Evolutionary conservation across 2,329 filamentous ascomycete genomes (phyloP).

Genomic region (Arthrobotrys sphaeroides): DNA sequence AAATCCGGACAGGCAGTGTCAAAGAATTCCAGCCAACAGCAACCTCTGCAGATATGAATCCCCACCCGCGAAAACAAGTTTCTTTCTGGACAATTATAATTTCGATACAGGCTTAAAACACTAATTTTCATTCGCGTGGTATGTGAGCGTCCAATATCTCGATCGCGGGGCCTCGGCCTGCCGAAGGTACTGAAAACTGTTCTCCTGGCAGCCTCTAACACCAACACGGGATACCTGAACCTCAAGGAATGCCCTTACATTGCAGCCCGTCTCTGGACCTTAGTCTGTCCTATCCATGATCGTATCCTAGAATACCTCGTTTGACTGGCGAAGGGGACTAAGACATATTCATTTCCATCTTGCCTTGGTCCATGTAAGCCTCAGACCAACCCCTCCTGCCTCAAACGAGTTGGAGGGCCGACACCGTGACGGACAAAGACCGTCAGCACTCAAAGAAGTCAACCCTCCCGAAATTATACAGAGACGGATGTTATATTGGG

Average conservation of each 20-base stretch:
- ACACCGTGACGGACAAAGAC: slow-evolving; percentile 29
- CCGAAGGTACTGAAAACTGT: neutral
- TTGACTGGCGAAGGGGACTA: slow-evolving; percentile 35
- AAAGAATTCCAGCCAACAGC: slow-evolving; percentile 10
- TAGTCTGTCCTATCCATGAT: neutral
- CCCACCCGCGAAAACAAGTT: neutral
- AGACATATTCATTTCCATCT: slow-evolving; percentile 50
- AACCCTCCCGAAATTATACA: slow-evolving; percentile 37
- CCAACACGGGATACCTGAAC: slow-evolving; percentile 19
- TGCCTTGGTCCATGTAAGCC: slow-evolving; percentile 17
- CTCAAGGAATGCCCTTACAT: slow-evolving; percentile 45
- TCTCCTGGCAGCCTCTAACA: slow-evolving; percentile 5
- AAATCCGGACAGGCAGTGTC: slow-evolving; percentile 3
- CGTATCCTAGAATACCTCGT: slow-evolving; percentile 17
- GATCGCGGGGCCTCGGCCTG: neutral
- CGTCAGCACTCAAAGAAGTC: slow-evolving; percentile 26
- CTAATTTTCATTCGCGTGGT: neutral
- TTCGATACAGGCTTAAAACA: neutral
- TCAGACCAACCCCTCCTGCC: slow-evolving; percentile 45
- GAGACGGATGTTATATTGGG: slow-evolving; percentile 5
- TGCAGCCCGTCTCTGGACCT: slow-evolving; percentile 8
- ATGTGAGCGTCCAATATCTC: neutral
- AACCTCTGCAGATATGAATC: neutral
- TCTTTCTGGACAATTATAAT: slow-evolving; percentile 1
- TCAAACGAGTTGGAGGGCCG: slow-evolving; percentile 19